These are phyloP conservation scores for Immersiporthe knoxdaviesiana DNA, from an alignment of 2,329 filamentous ascomycete species.

Conservation along the genomic window DNA sequence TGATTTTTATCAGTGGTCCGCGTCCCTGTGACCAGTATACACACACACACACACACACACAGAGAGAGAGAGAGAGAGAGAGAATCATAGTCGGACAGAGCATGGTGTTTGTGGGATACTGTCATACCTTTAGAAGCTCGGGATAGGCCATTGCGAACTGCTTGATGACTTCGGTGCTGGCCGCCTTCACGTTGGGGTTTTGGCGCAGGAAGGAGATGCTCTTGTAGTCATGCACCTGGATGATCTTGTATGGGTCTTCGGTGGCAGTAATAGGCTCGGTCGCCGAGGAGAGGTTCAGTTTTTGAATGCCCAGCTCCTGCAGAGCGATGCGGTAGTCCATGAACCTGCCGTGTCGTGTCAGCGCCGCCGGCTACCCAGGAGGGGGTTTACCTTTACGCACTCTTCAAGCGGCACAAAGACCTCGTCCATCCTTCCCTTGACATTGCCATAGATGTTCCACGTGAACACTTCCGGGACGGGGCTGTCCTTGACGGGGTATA, in stretches of 20 bases:
- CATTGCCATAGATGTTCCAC: conserved; percentile 91
- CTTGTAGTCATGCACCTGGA: conserved; percentile 93
- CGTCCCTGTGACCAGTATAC: no score
- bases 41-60: no score
- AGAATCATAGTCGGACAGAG: background rate
- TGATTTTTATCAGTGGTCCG: background rate
- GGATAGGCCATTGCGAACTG: conserved; percentile 84
- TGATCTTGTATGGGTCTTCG: conserved; percentile 84
- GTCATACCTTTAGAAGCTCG: conserved; percentile 73
- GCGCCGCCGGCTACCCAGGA: background rate
- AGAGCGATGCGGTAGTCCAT: conserved; percentile 86
- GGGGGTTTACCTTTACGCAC: conserved; percentile 53
- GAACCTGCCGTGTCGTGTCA: conserved; percentile 60
- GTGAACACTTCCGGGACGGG: conserved; percentile 65
- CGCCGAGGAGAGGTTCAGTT: conserved; percentile 71
- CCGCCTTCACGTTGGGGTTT: conserved; percentile 74
- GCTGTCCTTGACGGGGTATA: conserved; percentile 57
- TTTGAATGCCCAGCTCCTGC: conserved; percentile 71
- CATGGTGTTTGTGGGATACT: background rate
- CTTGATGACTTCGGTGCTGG: conserved; percentile 79
- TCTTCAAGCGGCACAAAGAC: conserved; percentile 83
- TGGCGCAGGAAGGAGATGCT: conserved; percentile 84
- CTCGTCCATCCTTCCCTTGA: conserved; percentile 75
- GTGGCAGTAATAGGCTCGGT: conserved; percentile 73
- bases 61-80: no score